Percentiles rank a stretch among this genome's conserved stretches.
Conservation (phyloP, 2,329 filamentous ascomycete species). For the Pochonia chlamydosporia region DNA sequence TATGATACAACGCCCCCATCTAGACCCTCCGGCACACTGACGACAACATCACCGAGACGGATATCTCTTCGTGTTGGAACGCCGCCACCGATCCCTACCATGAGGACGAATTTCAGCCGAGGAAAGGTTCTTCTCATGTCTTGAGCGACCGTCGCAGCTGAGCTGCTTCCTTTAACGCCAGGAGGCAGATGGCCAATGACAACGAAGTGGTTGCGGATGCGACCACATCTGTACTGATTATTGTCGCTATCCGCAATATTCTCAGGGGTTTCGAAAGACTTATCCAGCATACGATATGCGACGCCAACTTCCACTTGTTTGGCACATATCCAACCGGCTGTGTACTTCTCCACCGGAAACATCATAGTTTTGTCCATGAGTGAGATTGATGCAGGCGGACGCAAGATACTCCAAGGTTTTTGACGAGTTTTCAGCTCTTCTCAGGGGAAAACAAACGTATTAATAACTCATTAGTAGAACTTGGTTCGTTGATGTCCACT, state of each 20-base stretch:
- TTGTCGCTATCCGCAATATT: neutral
- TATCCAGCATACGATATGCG: neutral
- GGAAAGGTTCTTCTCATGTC: neutral
- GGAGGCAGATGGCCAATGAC: neutral
- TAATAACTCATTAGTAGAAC: no score
- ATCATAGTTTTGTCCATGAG: no score
- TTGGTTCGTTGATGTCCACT: no score
- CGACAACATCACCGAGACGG: neutral
- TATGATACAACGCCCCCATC: neutral
- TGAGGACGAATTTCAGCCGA: neutral
- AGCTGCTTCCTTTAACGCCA: neutral
- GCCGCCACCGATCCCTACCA: neutral
- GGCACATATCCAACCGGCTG: neutral
- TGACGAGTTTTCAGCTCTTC: no score
- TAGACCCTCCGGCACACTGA: neutral
- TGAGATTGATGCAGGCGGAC: no score
- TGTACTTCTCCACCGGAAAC: neutral
- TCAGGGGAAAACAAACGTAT: no score
- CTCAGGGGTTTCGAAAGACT: neutral
- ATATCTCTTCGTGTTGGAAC: neutral
- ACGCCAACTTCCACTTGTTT: neutral
- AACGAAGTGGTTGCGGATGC: neutral
- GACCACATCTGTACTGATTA: neutral
- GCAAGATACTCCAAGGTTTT: no score
- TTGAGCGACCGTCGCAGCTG: neutral